Evolutionary conservation across 1,284 basidiomycete species (phyloP), one percentile per base, ranked within the genome.

Genomic region (Thelephora terrestris): DNA sequence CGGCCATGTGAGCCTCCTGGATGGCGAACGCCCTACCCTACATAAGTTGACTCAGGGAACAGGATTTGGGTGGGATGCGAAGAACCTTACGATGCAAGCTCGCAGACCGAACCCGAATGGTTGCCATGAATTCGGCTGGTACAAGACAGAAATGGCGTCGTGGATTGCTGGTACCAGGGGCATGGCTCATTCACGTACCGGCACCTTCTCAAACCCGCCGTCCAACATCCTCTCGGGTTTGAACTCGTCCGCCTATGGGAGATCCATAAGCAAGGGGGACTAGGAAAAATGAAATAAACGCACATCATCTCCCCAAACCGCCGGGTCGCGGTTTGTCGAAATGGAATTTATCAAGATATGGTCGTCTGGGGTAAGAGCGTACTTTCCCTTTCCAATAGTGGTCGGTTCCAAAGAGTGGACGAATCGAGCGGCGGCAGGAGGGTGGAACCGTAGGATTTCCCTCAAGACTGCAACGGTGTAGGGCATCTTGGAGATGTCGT

Each of bases 261-360:
- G 36, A 7, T 6, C 16, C 20, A 20, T 36, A n/a, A n/a, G 2
- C 3, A 23, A 20, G 16, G 34, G 20, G n/a, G n/a, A n/a, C n/a
- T n/a, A n/a, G 7, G n/a, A 3, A 18, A n/a, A 42, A 4, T 27
- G 4, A 36, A 10, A 12, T 50, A 23, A 7, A 63, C 71, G 40
- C 34, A 72, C 73, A 58, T 77, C 73, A 23, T 71, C 67, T 4
- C 75, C 75, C 71, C 73, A 78, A 1, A 73, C 68, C 5, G 54
- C 57, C 1, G 69, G 68, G 57, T 78, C 74, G 7, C 66, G 61
- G 44, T 73, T 71, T 35, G 68, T 58, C 40, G 58, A 58, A 43
- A 61, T 58, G 2, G 64, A 58, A 9, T 68, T 55, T 5, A 72
- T 53, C 0, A 57, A 50, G 14, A 75, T 56, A 3, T 54, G 47